Percentiles rank a stretch among this genome's conserved stretches.
phyloP scores from a whole-genome alignment of 1,139 yeast species.

The Geotrichum phurueaensis region DNA sequence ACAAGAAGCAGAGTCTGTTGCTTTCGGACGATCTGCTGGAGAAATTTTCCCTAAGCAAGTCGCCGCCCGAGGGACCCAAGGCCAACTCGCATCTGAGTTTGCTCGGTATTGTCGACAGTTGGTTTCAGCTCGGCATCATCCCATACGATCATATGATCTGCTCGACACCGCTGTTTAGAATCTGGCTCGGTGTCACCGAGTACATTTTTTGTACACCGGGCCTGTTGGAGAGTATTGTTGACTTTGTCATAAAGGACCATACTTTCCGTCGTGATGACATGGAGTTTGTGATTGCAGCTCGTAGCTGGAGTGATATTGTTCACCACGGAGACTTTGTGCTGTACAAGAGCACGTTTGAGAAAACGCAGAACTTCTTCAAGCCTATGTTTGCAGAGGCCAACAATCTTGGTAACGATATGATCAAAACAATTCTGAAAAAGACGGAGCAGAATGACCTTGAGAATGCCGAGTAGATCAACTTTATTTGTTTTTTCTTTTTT shows the following conservation, averaged over 20 bases:
- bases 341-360: conserved; percentile 67
- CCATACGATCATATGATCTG: conserved; percentile 97
- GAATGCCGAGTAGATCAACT: not conserved
- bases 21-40: conserved; percentile 77
- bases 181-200: conserved; percentile 90
- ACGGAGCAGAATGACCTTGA: conserved; percentile 13
- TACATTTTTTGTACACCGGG: conserved; percentile 82
- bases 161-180: conserved; percentile 87
- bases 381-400: conserved; percentile 89
- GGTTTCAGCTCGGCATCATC: conserved; percentile 76
- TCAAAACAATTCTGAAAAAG: conserved; percentile 58
- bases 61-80: conserved; percentile 63
- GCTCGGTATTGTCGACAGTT: conserved; percentile 87
- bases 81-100: conserved; percentile 88
- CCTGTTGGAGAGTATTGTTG: conserved; percentile 68
- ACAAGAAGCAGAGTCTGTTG: conserved; percentile 50
- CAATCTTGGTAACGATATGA: conserved; percentile 91
- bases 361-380: conserved; percentile 70
- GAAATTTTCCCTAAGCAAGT: conserved; percentile 69
- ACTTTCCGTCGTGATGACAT: conserved; percentile 79
- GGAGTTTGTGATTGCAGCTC: conserved; percentile 45
- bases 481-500: not conserved
- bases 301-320: conserved; percentile 74
- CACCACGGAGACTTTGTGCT: conserved; percentile 68
- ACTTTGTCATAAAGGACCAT: conserved; percentile 52